Conservation (phyloP, 805 yeast species). For the Saturnispora dispora region DNA sequence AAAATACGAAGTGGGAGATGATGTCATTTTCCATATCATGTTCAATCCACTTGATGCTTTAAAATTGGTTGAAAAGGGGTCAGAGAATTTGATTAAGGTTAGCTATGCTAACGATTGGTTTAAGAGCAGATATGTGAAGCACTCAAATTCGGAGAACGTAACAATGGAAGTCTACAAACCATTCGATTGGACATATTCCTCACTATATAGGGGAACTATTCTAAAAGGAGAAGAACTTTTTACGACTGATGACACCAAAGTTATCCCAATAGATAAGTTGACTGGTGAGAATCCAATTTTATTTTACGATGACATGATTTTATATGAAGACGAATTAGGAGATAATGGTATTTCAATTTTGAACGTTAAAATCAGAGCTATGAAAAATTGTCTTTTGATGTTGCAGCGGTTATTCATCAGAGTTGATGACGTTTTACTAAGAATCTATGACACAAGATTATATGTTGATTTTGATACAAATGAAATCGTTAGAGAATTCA, state of each 20-base stretch:
- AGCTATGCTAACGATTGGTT: conserved; percentile 86
- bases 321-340: conserved; percentile 92
- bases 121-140: conserved; percentile 30
- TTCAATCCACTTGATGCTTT: conserved; percentile 78
- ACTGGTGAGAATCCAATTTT: conserved; percentile 70
- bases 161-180: conserved; percentile 62
- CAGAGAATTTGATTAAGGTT: conserved; percentile 46
- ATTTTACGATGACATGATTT: conserved; percentile 78
- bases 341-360: conserved; percentile 87
- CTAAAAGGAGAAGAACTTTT: conserved; percentile 10
- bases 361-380: conserved; percentile 75
- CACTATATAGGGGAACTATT: conserved; percentile 61
- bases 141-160: conserved; percentile 15
- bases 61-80: conserved; percentile 42
- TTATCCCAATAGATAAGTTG: conserved; percentile 64
- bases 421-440: conserved; percentile 80
- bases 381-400: conserved; percentile 70
- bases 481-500: conserved; percentile 65
- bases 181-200: conserved; percentile 94
- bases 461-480: conserved; percentile 67
- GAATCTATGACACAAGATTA: conserved; percentile 78
- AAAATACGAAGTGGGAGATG: conserved; percentile 17
- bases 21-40: conserved; percentile 31
- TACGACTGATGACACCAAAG: conserved; percentile 21
- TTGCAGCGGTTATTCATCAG: conserved; percentile 74